phyloP scores from a whole-genome alignment of 306 rosid species.

The Sechiopsis laciniata region DNA sequence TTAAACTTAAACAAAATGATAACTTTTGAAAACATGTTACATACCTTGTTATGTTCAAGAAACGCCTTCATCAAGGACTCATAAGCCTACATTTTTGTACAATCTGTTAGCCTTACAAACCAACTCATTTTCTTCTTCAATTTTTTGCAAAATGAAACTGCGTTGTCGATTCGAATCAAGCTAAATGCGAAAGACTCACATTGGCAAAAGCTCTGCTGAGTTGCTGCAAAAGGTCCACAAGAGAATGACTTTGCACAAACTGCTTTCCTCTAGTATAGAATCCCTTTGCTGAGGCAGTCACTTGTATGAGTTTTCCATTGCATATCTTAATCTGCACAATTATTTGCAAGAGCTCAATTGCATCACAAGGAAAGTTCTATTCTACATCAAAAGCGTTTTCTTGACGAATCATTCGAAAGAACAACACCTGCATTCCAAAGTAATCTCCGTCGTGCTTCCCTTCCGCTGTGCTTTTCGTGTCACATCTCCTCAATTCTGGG shows the following conservation, averaged over 20 bases:
- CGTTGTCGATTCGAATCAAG: not conserved
- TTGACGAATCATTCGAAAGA: not conserved
- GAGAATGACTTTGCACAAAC: constrained; percentile 57
- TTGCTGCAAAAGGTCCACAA: constrained; percentile 92
- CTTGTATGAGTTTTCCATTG: constrained; percentile 81
- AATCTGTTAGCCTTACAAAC: constrained; percentile 12
- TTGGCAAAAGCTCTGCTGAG: constrained; percentile 86
- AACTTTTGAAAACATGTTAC: not conserved
- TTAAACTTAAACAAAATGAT: not conserved
- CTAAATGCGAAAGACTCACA: constrained; percentile 32
- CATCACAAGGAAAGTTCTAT: not conserved
- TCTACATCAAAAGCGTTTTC: not conserved
- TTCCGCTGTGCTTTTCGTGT: constrained; percentile 34
- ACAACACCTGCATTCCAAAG: constrained; percentile 70
- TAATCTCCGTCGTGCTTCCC: constrained; percentile 48
- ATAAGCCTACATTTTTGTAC: constrained; percentile 56
- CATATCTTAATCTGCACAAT: constrained; percentile 72
- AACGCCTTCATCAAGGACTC: constrained; percentile 80
- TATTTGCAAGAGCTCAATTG: not conserved
- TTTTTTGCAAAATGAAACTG: not conserved
- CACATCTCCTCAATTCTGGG: constrained; percentile 61
- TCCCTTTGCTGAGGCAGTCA: constrained; percentile 76
- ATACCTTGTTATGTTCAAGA: constrained; percentile 80
- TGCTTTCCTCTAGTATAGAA: constrained; percentile 72
- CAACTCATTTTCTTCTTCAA: not conserved